Percentiles rank a stretch among this genome's conserved stretches.
These are phyloP conservation scores for Pestalotiopsis sp. DNA, from an alignment of 2,329 filamentous ascomycete species.

Conservation along the genomic window DNA sequence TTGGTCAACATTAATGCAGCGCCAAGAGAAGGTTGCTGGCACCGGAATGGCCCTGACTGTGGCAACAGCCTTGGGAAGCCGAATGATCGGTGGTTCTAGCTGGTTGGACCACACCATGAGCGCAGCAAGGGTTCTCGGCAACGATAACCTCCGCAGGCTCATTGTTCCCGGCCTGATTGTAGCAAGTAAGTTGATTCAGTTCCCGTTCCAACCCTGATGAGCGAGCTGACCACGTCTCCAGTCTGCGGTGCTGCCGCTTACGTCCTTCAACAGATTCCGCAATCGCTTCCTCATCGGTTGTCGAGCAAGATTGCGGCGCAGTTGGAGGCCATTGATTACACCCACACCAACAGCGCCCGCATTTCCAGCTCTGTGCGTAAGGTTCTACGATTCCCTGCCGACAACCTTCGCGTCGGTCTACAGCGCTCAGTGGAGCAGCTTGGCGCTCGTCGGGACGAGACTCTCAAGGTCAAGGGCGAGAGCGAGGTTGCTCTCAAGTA, in stretches of 20 bases:
- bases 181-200: constrained; percentile 64
- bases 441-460: constrained; percentile 77
- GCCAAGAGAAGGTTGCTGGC: constrained; percentile 92
- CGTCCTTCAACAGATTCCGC: constrained; percentile 83
- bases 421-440: constrained; percentile 87
- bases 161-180: constrained; percentile 79
- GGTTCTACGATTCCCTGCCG: constrained; percentile 84
- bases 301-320: constrained; percentile 82
- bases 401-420: constrained; percentile 81
- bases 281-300: constrained; percentile 84
- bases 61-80: constrained; percentile 80
- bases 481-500: constrained; percentile 88
- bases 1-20: constrained; percentile 77
- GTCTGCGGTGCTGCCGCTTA: constrained; percentile 78
- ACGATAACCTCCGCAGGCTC: constrained; percentile 78
- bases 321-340: constrained; percentile 84
- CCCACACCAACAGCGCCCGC: constrained; percentile 82
- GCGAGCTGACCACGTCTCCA: constrained; percentile 44
- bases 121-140: constrained; percentile 78
- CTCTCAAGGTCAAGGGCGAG: constrained; percentile 77
- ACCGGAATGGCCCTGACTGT: constrained; percentile 94
- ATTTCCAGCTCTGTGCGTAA: constrained; percentile 86
- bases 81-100: constrained; percentile 79
- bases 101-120: constrained; percentile 90
- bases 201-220: not conserved